Evolutionary conservation across 2,329 filamentous ascomycete genomes (phyloP), one percentile per base, ranked within the genome.

Genomic region (Uncinocarpus reesii): DNA sequence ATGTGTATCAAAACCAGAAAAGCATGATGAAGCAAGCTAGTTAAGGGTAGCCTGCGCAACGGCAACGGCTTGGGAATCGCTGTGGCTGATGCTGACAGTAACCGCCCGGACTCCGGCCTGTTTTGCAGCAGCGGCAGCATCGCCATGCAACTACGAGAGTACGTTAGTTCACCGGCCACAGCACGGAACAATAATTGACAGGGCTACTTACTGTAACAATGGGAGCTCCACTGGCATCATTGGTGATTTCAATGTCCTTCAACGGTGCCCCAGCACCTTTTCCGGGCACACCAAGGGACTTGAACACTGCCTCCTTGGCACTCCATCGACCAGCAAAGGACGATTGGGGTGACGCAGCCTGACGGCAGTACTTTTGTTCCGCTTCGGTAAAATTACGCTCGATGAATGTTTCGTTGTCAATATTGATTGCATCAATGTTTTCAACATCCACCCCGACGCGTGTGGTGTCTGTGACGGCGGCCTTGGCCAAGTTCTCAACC

Each of bases 261-360:
- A 98, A 68, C 13, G 87, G 76, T 51, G 92, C 90, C 55, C 93
- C 92, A 7, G 84, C 89, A 53, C 92, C 92, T 69, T 85, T 82
- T 68, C 89, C 84, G 58, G 77, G 71, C 10, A 96, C 89, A 56
- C 89, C 88, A 11, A 98, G 75, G 31, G 86, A 88, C 79, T 98
- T 98, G 77, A 98, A 98, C 0, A 98, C 89, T 23, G 92, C 92
- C 45, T 98, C 92, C 74, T 98, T 98, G 29, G 92, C 92, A 60
- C 84, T 90, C 92, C 92, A 98, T 57, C 88, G 81, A 42, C 92
- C 92, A 4, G 90, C 87, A 68, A 95, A 98, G 44, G 87, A 93
- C 56, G 89, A 86, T 63, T 87, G 86, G 1, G 88, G 85, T 62
- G 78, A 83, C 4, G 87, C 72, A 13, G 86, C 83, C 61, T 83